phyloP scores from a whole-genome alignment of 2,329 filamentous ascomycete species.

The Neonectria faginata region DNA sequence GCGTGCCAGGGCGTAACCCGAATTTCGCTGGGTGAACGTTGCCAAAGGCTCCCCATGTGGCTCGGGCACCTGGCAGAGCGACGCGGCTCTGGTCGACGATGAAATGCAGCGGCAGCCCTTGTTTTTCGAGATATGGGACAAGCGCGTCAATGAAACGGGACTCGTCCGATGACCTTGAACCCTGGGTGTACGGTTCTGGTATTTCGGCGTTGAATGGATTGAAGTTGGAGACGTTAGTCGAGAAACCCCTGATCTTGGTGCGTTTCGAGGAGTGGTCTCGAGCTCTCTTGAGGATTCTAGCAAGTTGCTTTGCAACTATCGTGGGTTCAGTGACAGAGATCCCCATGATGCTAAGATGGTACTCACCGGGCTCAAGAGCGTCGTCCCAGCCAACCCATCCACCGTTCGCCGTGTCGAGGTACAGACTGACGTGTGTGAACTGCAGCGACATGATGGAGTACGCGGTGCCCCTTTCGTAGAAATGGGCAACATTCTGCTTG shows the following conservation, averaged over 20 bases:
- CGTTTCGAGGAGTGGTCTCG: neutral
- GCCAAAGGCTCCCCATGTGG: slow-evolving; percentile 7
- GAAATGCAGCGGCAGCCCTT: slow-evolving; percentile 14
- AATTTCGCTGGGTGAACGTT: slow-evolving; percentile 18
- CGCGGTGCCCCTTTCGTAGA: slow-evolving; percentile 16
- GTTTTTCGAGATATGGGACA: slow-evolving; percentile 7
- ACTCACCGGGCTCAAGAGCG: slow-evolving; percentile 20
- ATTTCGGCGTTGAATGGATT: slow-evolving; percentile 12
- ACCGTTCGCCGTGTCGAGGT: slow-evolving; percentile 20
- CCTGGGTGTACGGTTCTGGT: slow-evolving; percentile 1
- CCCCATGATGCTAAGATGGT: neutral
- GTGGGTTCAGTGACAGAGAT: neutral
- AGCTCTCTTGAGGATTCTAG: slow-evolving; percentile 13
- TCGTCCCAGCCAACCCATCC: slow-evolving; percentile 21
- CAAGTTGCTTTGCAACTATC: slow-evolving; percentile 10
- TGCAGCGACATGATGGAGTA: slow-evolving; percentile 21
- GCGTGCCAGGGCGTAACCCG: slow-evolving; percentile 4
- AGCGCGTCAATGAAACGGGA: slow-evolving; percentile 19
- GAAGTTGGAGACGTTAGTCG: slow-evolving; percentile 27
- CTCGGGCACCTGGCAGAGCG: slow-evolving; percentile 11
- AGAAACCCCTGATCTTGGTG: slow-evolving; percentile 19
- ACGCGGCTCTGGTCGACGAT: slow-evolving; percentile 28
- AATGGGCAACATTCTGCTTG: neutral
- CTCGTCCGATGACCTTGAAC: slow-evolving; percentile 18
- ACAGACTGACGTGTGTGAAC: slow-evolving; percentile 15